Conservation (phyloP, 2,329 filamentous ascomycete genomes). For the Talaromyces sp. region DNA sequence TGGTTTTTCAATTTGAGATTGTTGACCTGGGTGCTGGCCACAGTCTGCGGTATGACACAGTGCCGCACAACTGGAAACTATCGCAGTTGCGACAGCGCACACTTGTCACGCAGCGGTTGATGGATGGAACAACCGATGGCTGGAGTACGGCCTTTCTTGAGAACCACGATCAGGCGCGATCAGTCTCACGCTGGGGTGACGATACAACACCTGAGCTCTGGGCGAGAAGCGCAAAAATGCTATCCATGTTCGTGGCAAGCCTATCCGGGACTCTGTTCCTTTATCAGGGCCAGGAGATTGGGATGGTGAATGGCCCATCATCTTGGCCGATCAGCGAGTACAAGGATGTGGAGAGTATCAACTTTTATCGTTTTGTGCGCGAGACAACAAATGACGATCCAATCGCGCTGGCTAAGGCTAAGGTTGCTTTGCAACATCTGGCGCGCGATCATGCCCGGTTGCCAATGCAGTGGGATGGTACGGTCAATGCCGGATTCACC, state of each 20-base stretch:
- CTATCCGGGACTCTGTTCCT: constrained; percentile 57
- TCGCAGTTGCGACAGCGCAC: constrained; percentile 52
- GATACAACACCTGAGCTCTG: constrained; percentile 49
- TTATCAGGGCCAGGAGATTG: constrained; percentile 63
- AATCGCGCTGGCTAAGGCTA: constrained; percentile 46
- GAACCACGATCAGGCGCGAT: constrained; percentile 63
- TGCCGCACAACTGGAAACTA: constrained; percentile 46
- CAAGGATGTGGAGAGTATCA: constrained; percentile 46
- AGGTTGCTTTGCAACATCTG: constrained; percentile 57
- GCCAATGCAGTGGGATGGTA: constrained; percentile 65
- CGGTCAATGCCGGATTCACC: constrained; percentile 62
- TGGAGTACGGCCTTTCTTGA: constrained; percentile 64
- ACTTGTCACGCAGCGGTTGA: constrained; percentile 37
- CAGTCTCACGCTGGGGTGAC: constrained; percentile 53
- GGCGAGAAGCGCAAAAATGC: constrained; percentile 52
- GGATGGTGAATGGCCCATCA: constrained; percentile 55
- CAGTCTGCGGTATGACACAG: constrained; percentile 49
- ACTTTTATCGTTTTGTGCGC: constrained; percentile 45
- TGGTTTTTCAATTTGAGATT: constrained; percentile 72
- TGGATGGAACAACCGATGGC: constrained; percentile 46
- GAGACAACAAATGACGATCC: constrained; percentile 34
- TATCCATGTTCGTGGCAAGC: constrained; percentile 51
- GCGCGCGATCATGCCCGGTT: constrained; percentile 65
- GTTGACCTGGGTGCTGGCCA: constrained; percentile 56
- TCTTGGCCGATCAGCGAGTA: constrained; percentile 51